Evolutionary conservation across 495 filamentous ascomycete species (phyloP).

Genomic region (Sabuloglossum arenarium): DNA sequence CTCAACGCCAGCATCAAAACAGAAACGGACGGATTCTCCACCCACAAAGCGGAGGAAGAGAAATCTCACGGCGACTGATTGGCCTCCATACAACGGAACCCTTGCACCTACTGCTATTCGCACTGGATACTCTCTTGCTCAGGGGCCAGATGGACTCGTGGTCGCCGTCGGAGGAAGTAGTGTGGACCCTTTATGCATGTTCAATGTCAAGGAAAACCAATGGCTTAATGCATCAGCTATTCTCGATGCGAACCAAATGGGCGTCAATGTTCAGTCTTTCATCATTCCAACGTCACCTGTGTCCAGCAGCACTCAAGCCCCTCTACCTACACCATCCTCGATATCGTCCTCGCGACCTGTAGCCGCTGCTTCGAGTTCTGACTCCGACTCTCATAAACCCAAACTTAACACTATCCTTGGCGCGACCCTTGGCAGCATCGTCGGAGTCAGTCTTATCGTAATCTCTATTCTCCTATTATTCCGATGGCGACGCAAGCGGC

Average conservation of each 20-base stretch:
- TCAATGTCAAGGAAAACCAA: conserved; percentile 53
- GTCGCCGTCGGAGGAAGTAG: conserved; percentile 59
- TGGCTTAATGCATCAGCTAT: conserved; percentile 60
- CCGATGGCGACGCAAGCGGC: conserved; percentile 29
- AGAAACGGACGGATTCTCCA: conserved; percentile 1
- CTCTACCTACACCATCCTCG: conserved; percentile 15
- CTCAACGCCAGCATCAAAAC: conserved; percentile 1
- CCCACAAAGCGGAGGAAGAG: conserved; percentile 21
- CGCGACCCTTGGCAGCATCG: conserved; percentile 56
- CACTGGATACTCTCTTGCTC: conserved; percentile 39
- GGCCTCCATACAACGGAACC: conserved; percentile 60
- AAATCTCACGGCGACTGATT: conserved; percentile 32
- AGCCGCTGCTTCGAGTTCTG: conserved; percentile 6
- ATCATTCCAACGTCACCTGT: conserved; percentile 19
- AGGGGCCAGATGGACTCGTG: conserved; percentile 35
- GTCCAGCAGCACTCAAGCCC: conserved; percentile 16
- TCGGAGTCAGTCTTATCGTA: conserved; percentile 51
- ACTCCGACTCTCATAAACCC: conserved; percentile 11
- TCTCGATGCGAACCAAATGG: conserved; percentile 28
- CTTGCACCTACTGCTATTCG: conserved; percentile 31
- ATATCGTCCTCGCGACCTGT: conserved; percentile 16
- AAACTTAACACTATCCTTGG: conserved; percentile 44
- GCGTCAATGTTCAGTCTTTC: conserved; percentile 15
- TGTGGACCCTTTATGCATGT: conserved; percentile 49
- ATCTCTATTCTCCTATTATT: conserved; percentile 45